Conservation (phyloP, 805 yeast genomes). For the Yarrowia phangngaensis region DNA sequence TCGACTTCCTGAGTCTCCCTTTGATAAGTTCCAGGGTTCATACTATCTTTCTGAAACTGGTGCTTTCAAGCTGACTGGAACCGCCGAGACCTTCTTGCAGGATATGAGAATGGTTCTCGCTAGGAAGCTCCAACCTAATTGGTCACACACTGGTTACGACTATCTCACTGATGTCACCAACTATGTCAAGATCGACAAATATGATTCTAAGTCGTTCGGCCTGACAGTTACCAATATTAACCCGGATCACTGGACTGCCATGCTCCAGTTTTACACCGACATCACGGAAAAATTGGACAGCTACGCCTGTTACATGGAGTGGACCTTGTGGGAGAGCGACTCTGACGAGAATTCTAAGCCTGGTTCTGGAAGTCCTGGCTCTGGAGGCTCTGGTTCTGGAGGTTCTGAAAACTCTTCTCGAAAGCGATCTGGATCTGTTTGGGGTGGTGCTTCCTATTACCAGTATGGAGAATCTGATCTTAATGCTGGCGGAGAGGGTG, state of each 20-base stretch:
- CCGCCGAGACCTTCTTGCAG: slow-evolving; percentile 1
- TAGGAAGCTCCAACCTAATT: background rate
- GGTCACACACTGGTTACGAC: background rate
- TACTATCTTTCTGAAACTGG: background rate
- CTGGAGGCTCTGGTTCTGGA: background rate
- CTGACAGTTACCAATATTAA: background rate
- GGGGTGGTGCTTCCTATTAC: slow-evolving; percentile 4
- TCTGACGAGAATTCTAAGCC: background rate
- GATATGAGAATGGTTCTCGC: slow-evolving; percentile 1
- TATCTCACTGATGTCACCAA: background rate
- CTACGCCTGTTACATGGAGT: slow-evolving; percentile 14
- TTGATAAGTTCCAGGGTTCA: background rate
- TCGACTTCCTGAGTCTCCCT: background rate
- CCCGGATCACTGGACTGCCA: slow-evolving; percentile 5
- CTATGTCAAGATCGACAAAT: slow-evolving; percentile 1
- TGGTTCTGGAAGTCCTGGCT: background rate
- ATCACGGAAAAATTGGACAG: background rate
- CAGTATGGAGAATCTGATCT: slow-evolving; percentile 4
- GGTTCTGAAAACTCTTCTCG: background rate
- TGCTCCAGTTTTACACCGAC: slow-evolving; percentile 5
- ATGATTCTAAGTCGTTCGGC: background rate
- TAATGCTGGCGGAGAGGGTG: slow-evolving; percentile 21
- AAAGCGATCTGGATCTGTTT: background rate
- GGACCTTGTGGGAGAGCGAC: slow-evolving; percentile 9
- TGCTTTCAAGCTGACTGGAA: background rate